Base-by-base conservation (phyloP, 768 basidiomycete species). In the Russula earlei region DNA sequence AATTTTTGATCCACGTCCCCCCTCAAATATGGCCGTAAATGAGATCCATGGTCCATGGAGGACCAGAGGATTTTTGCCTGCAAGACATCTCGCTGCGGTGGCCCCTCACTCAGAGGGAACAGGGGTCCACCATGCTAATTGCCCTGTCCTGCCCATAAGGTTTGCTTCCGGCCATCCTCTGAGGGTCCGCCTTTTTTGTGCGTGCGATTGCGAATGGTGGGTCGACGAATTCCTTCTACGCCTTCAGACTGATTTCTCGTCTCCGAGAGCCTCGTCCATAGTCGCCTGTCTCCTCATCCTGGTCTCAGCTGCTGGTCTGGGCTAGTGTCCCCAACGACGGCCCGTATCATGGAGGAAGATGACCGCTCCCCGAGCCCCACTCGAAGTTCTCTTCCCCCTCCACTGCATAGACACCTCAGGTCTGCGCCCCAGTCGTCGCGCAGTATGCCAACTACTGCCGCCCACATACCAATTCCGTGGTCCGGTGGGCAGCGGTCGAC, bases 301-400 rank as follows among this genome's bases (percentile, higher is more conserved):
- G 25, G 29, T 54, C 41, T 29, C 50, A 44, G 50, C 38, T 36
- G 52, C 27, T 34, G 41, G 38, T n/a, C 7, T 19, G 27, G n/a
- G 56, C 48, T 37, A 24, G 33, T 41, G 49, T 8, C 20, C 44
- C 40, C 44, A 15, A 49, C 37, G 57, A 58, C 38, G 31, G 27
- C 17, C 51, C 48, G 34, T 27, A 47, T 29, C 19, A 62, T 59
- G 60, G 46, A 48, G 52, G 51, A 55, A 31, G n/a, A 33, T 14
- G 48, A 53, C 34, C 44, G 58, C 31, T 61, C 53, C 33, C 59
- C 36, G 14, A 65, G 66, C 56, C 59, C 50, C 19, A 63, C 65
- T 56, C 69, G 72, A 58, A 80, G 77, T 70, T 77, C 77, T 29
- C 73, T 82, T 17, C 80, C 80, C 36, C 71, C 69, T 57, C 76